Conservation (phyloP, 2,329 filamentous ascomycete species). For the Dryadomyces quercivorus region DNA sequence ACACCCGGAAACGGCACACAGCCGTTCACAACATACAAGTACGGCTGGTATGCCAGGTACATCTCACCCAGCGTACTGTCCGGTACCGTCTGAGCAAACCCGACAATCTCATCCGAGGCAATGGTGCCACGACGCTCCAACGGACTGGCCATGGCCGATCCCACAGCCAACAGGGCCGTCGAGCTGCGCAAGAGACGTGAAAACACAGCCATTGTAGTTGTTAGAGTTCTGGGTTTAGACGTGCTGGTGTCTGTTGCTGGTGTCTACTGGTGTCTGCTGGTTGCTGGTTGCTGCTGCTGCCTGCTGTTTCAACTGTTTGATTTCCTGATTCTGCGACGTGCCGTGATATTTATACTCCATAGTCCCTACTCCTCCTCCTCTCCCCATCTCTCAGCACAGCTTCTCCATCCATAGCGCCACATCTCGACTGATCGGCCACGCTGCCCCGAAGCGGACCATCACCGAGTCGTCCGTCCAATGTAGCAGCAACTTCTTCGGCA, state of each 20-base stretch:
- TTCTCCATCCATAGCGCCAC: background rate
- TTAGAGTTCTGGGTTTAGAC: too few relatives aligned
- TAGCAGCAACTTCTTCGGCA: background rate
- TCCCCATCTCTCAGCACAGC: too few relatives aligned
- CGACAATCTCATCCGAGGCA: slow-evolving; percentile 28
- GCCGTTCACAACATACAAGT: slow-evolving; percentile 41
- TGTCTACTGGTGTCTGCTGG: too few relatives aligned
- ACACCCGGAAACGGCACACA: slow-evolving; percentile 53
- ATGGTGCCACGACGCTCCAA: slow-evolving; percentile 16
- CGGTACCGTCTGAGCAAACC: slow-evolving; percentile 40
- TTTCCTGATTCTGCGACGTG: background rate
- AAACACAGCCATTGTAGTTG: too few relatives aligned
- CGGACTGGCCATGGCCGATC: slow-evolving; percentile 1
- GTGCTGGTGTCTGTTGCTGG: background rate
- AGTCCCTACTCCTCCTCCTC: background rate
- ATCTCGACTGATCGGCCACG: background rate
- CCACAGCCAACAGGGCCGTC: background rate
- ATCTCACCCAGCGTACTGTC: slow-evolving; percentile 29
- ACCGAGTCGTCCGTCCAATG: background rate
- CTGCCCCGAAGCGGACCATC: background rate
- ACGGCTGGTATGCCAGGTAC: slow-evolving; percentile 44
- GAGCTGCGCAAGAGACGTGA: slow-evolving; percentile 6
- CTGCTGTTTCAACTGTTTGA: too few relatives aligned
- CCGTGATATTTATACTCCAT: background rate
- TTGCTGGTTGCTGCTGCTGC: too few relatives aligned